Evolutionary conservation across 805 yeast species (phyloP).

Genomic region (Kazachstania taianensis): DNA sequence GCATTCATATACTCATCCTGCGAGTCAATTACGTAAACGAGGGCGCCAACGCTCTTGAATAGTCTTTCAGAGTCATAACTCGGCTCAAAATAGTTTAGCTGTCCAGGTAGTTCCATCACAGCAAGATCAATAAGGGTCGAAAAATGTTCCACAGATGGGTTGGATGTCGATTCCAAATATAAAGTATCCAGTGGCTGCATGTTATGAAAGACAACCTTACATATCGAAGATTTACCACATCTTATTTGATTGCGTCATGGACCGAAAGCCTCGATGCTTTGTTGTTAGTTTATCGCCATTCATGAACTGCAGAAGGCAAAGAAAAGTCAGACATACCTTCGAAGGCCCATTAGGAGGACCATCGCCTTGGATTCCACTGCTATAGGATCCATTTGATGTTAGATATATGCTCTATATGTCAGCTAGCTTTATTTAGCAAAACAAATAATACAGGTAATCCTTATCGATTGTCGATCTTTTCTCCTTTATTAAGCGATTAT

Average conservation of each 20-base stretch:
- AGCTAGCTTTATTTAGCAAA: neutral
- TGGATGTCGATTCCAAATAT: constrained; percentile 80
- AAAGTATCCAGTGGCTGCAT: constrained; percentile 93
- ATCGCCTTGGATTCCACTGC: constrained; percentile 57
- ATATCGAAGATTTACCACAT: constrained; percentile 90
- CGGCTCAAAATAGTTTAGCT: constrained; percentile 79
- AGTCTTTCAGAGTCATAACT: constrained; percentile 67
- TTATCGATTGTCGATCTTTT: too few relatives aligned
- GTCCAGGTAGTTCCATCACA: constrained; percentile 93
- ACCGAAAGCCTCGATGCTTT: neutral
- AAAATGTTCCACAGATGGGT: constrained; percentile 78
- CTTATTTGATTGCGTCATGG: constrained; percentile 19
- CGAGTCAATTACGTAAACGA: constrained; percentile 88
- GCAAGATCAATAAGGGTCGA: constrained; percentile 75
- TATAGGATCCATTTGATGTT: constrained; percentile 4
- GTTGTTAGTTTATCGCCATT: constrained; percentile 4
- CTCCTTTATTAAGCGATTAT: too few relatives aligned
- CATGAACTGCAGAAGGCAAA: neutral
- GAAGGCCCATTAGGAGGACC: constrained; percentile 76
- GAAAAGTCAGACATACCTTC: constrained; percentile 35
- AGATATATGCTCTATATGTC: neutral
- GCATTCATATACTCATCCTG: constrained; percentile 95
- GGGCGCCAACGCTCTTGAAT: constrained; percentile 75
- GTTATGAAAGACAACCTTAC: constrained; percentile 91
- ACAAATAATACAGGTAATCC: too few relatives aligned